Percentiles rank a stretch among this genome's conserved stretches.
Evolutionary conservation across 2,329 filamentous ascomycete genomes (phyloP).

Genomic region (Fusarium citri): DNA sequence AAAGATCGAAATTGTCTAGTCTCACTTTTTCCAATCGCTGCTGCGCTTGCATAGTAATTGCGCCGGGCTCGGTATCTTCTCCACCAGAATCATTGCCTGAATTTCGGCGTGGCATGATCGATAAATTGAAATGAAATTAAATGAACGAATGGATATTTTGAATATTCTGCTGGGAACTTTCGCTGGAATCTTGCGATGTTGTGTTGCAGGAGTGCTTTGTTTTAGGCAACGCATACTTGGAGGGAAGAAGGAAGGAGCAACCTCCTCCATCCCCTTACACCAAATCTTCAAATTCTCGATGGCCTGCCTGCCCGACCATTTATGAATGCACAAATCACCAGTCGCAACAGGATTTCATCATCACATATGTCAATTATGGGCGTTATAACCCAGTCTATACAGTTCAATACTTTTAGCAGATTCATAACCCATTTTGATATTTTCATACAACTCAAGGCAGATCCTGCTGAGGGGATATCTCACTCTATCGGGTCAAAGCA

Average conservation of each 20-base stretch:
- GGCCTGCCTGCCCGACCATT: not conserved
- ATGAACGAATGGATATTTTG: not conserved
- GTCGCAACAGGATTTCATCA: not conserved
- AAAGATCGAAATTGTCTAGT: not conserved
- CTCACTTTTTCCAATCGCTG: constrained; percentile 46
- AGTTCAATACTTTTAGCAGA: constrained; percentile 40
- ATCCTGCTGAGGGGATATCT: constrained; percentile 48
- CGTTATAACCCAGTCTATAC: constrained; percentile 20
- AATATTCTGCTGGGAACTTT: not conserved
- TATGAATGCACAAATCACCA: not conserved
- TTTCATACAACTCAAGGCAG: constrained; percentile 52
- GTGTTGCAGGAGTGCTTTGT: not conserved
- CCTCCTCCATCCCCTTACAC: not conserved
- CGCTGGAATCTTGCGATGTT: not conserved
- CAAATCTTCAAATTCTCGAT: not conserved
- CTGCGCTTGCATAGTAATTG: constrained; percentile 44
- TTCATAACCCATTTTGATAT: constrained; percentile 49
- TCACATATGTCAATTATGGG: constrained; percentile 15
- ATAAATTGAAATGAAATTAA: not conserved
- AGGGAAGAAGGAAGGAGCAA: constrained; percentile 19
- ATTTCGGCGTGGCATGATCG: constrained; percentile 31
- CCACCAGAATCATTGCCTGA: constrained; percentile 29
- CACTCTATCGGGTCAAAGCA: constrained; percentile 68
- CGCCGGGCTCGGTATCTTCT: constrained; percentile 40
- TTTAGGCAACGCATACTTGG: not conserved